Evolutionary conservation across 2,329 filamentous ascomycete species (phyloP).

Genomic region (Aspergillus sojae): DNA sequence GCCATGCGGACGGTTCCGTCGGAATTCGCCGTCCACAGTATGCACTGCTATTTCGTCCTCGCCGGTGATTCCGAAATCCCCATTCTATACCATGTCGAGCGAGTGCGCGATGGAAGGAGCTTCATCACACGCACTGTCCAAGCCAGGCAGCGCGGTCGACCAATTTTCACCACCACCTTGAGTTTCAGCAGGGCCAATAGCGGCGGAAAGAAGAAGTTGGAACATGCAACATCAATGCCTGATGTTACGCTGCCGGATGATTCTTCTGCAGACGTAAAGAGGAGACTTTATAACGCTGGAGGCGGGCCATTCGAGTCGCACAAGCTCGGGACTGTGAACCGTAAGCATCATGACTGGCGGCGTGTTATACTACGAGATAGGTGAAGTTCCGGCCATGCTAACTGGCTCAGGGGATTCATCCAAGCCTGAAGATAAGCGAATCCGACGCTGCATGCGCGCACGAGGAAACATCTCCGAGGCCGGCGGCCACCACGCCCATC

Average conservation of each 20-base stretch:
- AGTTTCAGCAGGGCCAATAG: slow-evolving; percentile 73
- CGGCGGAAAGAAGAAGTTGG: slow-evolving; percentile 56
- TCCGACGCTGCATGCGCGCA: slow-evolving; percentile 56
- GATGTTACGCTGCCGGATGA: slow-evolving; percentile 49
- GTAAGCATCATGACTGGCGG: slow-evolving; percentile 31
- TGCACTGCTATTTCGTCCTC: slow-evolving; percentile 99
- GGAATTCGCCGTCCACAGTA: slow-evolving; percentile 85
- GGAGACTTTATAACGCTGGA: slow-evolving; percentile 30
- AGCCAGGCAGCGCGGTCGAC: slow-evolving; percentile 80
- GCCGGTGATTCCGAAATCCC: slow-evolving; percentile 83
- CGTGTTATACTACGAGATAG: not conserved
- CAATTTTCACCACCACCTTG: slow-evolving; percentile 94
- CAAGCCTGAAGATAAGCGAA: slow-evolving; percentile 66
- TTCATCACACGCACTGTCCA: slow-evolving; percentile 96
- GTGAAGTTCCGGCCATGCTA: not conserved
- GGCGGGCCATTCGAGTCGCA: slow-evolving; percentile 62
- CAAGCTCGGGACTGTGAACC: slow-evolving; percentile 59
- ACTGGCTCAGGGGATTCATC: slow-evolving; percentile 39
- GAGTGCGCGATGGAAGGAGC: slow-evolving; percentile 84
- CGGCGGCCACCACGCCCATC: slow-evolving; percentile 77
- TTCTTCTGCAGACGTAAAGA: slow-evolving; percentile 30
- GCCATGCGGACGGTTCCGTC: slow-evolving; percentile 82
- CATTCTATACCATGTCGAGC: slow-evolving; percentile 92
- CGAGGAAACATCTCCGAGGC: slow-evolving; percentile 69
- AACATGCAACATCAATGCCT: slow-evolving; percentile 68